Conservation (phyloP, 176 grass and related monocot species). For the Eleusine coracana region DNA sequence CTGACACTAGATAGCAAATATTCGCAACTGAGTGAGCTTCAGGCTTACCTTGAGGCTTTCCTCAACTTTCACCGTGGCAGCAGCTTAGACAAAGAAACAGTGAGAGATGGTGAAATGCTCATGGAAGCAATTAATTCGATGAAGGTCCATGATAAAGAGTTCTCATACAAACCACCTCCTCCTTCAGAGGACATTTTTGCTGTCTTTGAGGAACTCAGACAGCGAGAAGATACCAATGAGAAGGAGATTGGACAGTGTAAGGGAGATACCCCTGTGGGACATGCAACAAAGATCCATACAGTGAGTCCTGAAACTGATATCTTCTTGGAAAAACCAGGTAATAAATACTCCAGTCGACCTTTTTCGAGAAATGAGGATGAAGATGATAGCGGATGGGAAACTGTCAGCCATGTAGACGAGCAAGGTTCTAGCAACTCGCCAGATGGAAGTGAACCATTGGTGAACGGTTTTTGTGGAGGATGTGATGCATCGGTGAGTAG, state of each 20-base stretch:
- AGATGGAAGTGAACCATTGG: constrained; percentile 65
- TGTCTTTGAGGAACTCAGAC: constrained; percentile 64
- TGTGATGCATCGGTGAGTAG: constrained; percentile 51
- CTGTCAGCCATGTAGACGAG: constrained; percentile 60
- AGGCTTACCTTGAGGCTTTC: constrained; percentile 71
- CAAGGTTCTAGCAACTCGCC: constrained; percentile 66
- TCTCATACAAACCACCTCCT: constrained; percentile 61
- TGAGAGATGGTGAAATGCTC: constrained; percentile 58
- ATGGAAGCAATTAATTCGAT: constrained; percentile 52
- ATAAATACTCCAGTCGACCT: constrained; percentile 48
- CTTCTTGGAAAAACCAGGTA: constrained; percentile 48
- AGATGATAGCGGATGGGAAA: constrained; percentile 66
- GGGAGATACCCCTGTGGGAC: constrained; percentile 36
- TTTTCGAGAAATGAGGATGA: constrained; percentile 47
- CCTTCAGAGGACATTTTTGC: constrained; percentile 62
- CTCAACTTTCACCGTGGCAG: constrained; percentile 47
- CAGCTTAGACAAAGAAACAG: constrained; percentile 35
- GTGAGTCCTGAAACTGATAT: constrained; percentile 68
- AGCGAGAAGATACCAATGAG: constrained; percentile 50
- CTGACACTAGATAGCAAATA: constrained; percentile 83
- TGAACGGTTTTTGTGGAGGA: constrained; percentile 65
- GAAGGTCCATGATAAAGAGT: constrained; percentile 57
- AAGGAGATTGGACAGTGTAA: constrained; percentile 51
- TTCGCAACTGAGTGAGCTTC: constrained; percentile 63
- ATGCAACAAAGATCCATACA: constrained; percentile 54